Conservation (phyloP, 805 yeast species). For the Monosporozyma yasuniensis region DNA sequence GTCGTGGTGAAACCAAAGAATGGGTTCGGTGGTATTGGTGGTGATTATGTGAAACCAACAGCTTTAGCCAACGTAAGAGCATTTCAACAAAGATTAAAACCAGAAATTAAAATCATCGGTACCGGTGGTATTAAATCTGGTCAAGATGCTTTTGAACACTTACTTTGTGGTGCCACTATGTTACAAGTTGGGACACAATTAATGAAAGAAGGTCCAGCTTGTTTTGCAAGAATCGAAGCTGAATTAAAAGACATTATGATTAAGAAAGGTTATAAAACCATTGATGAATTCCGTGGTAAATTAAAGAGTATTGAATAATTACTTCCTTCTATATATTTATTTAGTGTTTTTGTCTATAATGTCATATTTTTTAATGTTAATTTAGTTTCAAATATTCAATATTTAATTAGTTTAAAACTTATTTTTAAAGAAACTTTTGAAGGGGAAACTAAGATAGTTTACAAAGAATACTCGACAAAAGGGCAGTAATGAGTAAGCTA, state of each 20-base stretch:
- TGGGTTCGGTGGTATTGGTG: slow-evolving; percentile 30
- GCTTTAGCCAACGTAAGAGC: slow-evolving; percentile 29
- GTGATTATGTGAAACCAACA: slow-evolving; percentile 28
- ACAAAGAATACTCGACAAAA: neutral
- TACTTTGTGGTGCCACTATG: slow-evolving; percentile 28
- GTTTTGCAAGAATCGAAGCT: slow-evolving; percentile 19
- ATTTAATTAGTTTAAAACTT: neutral
- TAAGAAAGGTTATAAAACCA: slow-evolving; percentile 22
- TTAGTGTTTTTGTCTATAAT: neutral
- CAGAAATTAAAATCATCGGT: slow-evolving; percentile 23
- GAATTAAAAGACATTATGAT: slow-evolving; percentile 21
- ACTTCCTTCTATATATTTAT: no score
- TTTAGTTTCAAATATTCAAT: neutral
- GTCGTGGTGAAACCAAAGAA: slow-evolving; percentile 28
- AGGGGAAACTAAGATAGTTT: neutral
- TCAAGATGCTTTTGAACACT: slow-evolving; percentile 27
- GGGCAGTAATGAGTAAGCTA: neutral
- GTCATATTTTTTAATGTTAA: no score
- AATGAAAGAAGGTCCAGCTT: slow-evolving; percentile 21
- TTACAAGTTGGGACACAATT: slow-evolving; percentile 26
- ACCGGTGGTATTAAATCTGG: slow-evolving; percentile 28
- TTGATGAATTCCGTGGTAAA: slow-evolving; percentile 27
- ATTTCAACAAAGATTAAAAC: slow-evolving; percentile 25
- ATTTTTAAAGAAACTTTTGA: neutral
- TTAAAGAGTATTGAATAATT: slow-evolving; percentile 13